Conservation (phyloP, 768 basidiomycete species). For the Lentinus tigrinus region DNA sequence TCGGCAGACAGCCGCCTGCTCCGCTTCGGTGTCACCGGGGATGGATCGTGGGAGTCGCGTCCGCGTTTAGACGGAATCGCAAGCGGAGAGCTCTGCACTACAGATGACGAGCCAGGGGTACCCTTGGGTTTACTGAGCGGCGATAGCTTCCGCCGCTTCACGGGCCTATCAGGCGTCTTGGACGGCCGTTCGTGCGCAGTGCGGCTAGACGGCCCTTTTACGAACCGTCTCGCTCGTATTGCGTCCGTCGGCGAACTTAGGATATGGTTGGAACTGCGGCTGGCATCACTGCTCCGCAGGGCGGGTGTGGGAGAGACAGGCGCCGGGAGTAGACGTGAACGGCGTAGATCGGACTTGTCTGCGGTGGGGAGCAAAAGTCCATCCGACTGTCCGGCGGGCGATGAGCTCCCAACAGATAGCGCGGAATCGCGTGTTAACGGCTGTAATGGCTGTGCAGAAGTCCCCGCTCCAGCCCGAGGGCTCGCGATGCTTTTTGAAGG, state of each 20-base stretch:
- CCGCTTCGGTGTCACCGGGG: not conserved
- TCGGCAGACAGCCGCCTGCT: not conserved
- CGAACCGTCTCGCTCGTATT: not conserved
- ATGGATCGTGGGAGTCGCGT: not conserved
- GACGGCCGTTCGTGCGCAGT: conserved; percentile 4
- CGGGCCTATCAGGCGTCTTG: conserved; percentile 1
- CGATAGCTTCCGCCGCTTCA: conserved; percentile 2
- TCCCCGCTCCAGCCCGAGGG: no score
- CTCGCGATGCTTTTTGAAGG: no score
- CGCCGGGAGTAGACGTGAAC: not conserved
- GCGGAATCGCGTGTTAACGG: no score
- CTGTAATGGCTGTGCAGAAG: no score
- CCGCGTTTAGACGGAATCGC: not conserved
- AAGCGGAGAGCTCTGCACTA: not conserved
- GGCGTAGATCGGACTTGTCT: not conserved
- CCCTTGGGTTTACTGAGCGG: not conserved
- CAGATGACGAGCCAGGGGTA: not conserved
- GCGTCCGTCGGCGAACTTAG: conserved; percentile 12
- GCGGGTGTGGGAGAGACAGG: not conserved
- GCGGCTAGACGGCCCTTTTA: not conserved
- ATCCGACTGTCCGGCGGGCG: no score
- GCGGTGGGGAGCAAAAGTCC: not conserved
- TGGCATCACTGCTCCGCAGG: not conserved
- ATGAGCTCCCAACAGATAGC: no score
- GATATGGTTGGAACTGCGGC: not conserved